These are phyloP conservation scores for Trametes gibbosa DNA, from an alignment of 768 basidiomycete species.

Conservation along the genomic window DNA sequence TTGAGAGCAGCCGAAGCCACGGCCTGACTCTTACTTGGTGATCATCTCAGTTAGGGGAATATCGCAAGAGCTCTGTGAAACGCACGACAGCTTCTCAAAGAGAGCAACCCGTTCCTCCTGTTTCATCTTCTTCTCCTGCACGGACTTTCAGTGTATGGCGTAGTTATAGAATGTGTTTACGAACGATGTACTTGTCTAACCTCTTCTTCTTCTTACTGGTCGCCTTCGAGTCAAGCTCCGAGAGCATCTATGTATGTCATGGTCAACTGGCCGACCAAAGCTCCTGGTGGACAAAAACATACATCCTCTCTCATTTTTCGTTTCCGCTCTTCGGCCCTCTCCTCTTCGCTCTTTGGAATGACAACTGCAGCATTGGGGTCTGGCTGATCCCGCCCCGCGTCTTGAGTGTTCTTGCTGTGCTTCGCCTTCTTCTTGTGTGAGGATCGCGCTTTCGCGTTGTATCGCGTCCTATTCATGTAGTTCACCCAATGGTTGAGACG, in stretches of 20 bases:
- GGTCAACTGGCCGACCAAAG: too few relatives aligned
- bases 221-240: slow-evolving; percentile 67
- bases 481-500: too few relatives aligned
- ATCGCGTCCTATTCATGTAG: slow-evolving; percentile 14
- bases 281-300: slow-evolving; percentile 13
- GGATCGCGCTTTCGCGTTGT: slow-evolving; percentile 29
- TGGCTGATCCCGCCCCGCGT: slow-evolving; percentile 20
- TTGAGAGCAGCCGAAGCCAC: slow-evolving; percentile 53
- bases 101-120: slow-evolving; percentile 80
- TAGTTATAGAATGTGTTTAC: slow-evolving; percentile 25
- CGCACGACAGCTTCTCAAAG: slow-evolving; percentile 81
- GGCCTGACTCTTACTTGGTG: slow-evolving; percentile 71
- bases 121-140: slow-evolving; percentile 86
- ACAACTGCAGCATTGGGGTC: slow-evolving; percentile 62
- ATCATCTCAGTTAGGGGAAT: slow-evolving; percentile 18
- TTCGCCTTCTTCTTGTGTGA: slow-evolving; percentile 29
- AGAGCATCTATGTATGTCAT: slow-evolving; percentile 21
- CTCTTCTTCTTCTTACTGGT: slow-evolving; percentile 84
- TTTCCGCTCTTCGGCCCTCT: slow-evolving; percentile 58
- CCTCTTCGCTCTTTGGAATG: slow-evolving; percentile 54
- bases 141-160: slow-evolving; percentile 1
- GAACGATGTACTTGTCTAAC: slow-evolving; percentile 88
- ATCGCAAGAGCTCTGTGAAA: slow-evolving; percentile 19
- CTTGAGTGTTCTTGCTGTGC: slow-evolving; percentile 8
- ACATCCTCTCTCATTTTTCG: slow-evolving; percentile 66